Evolutionary conservation across 2,329 filamentous ascomycete genomes (phyloP).

Genomic region (Colletotrichum brevisporum): DNA sequence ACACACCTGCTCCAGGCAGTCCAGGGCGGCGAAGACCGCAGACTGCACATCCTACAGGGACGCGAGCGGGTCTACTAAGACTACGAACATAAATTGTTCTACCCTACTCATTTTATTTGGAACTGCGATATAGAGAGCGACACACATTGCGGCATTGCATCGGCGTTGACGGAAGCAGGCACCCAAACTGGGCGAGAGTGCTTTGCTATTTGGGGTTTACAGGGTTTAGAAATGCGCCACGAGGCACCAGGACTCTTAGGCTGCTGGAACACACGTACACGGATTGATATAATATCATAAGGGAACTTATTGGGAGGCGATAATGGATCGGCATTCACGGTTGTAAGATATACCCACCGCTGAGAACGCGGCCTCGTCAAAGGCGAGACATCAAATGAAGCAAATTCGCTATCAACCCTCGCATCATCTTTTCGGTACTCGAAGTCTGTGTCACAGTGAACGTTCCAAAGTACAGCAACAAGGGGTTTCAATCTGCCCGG

Average conservation of each 20-base stretch:
- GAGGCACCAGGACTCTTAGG: constrained; percentile 36
- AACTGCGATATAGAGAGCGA: constrained; percentile 10
- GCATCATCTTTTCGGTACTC: no score
- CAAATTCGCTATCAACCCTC: not conserved
- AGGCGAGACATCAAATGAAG: constrained; percentile 9
- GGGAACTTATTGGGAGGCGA: constrained; percentile 13
- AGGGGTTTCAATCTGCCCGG: not conserved
- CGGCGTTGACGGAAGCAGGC: constrained; percentile 26
- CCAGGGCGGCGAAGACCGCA: constrained; percentile 42
- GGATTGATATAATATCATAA: constrained; percentile 5
- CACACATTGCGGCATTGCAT: constrained; percentile 20
- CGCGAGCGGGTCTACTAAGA: constrained; percentile 50
- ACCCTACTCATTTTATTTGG: constrained; percentile 24
- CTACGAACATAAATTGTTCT: not conserved
- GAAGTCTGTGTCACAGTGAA: not conserved
- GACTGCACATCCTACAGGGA: constrained; percentile 54
- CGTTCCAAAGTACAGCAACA: not conserved
- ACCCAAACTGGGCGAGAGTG: not conserved
- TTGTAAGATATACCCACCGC: constrained; percentile 34
- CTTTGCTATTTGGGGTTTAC: constrained; percentile 17
- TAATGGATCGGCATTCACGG: constrained; percentile 9
- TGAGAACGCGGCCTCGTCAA: constrained; percentile 25
- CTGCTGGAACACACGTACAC: constrained; percentile 26
- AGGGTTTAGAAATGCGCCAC: constrained; percentile 28
- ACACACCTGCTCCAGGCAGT: constrained; percentile 34